Base-by-base conservation (phyloP, 2,329 filamentous ascomycete genomes). In the Verticillium albo-atrum region DNA sequence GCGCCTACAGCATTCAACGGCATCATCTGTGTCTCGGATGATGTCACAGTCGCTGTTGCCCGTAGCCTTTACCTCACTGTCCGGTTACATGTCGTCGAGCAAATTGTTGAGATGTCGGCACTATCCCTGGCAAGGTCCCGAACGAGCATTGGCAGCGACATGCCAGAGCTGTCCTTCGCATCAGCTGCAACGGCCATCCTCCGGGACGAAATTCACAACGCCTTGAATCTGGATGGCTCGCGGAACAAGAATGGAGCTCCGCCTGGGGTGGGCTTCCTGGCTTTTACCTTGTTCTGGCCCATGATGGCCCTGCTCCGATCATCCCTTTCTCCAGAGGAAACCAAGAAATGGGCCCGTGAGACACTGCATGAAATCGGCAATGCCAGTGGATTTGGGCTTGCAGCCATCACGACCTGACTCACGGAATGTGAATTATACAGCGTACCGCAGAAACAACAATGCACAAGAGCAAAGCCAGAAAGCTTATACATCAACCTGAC, bases 41-140 rank as follows among this genome's bases (percentile, higher is more conserved):
- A 67, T 58, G 59, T 63, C 55, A 63, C 57, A 61, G 64, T 64
- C 54, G 60, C 66, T 15, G 30, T 58, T 6, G 34, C 54, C 7
- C 28, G n/a, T 4, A 17, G 51, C 14, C 25, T 52, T 4, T 53
- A 17, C 3, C 51, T 53, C 14, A 52, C 50, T 14, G 51, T 30
- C 26, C 14, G 51, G 28, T 28, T 53, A 28, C 51, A 53, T 28
- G 51, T 28, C 15, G 15, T 27, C 15, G 26, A 53, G 3, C 26
- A n/a, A 12, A 17, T 53, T 6, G 2, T 28, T 23, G 25, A 53
- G 26, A 14, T 53, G 6, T 37, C 17, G 30, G 17, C 3, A 35
- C 3, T 17, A n/a, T 15, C 14, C 6, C 6, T 37, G 34, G 14
- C 17, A 15, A 20, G 17, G 3, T n/a, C n/a, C n/a, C n/a, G n/a